Base-by-base conservation (phyloP, 805 yeast species). In the Saccharomycopsis guyanensis region DNA sequence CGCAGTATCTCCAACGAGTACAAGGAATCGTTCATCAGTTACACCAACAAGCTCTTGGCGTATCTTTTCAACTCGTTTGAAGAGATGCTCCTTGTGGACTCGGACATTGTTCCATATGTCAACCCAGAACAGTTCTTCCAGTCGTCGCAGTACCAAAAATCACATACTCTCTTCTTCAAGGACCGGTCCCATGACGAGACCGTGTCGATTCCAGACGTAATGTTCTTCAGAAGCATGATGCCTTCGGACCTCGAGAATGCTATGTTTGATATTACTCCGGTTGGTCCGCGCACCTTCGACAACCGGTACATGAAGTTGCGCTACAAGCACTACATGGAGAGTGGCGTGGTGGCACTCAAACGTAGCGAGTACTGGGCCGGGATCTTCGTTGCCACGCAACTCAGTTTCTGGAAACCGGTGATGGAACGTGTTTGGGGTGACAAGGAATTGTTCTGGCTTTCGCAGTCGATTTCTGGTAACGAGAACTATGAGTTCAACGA, bases 381-480 rank as follows among this genome's bases (percentile, higher is more conserved):
- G 4, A 59, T 76, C 2, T 48, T 76, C n/a, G 63, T 72, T 47
- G 62, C 76, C 60, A 60, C 58, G 10, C 55, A 64, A 41, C 46
- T 70, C 49, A 70, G 67, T 49, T 59, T 68, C 40, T 68, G 68
- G 60, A 56, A 59, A 36, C 56, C 68, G 13, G 64, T 72, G 22
- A 53, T 61, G 10, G 66, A 72, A 1, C 69, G 76, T 13, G 65
- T 82, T 7, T 83, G 84, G 70, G 94, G 94, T 34, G 94, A 84
- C 53, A 84, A 84, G 55, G 93, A 84, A 57, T 65, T 83, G 53
- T 78, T 82, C 56, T 82, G 91, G 91, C 57, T 84, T 29, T 86
- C 85, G 2, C 75, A 78, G 59, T 54, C 73, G 3, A 62, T 70
- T 37, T 53, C 64, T 12, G 71, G 70, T 13, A 59, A 64, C 42